Evolutionary conservation across 176 grass and related monocot genomes (phyloP), one percentile per base, ranked within the genome.

Genomic region (Phoenix roebelenii): DNA sequence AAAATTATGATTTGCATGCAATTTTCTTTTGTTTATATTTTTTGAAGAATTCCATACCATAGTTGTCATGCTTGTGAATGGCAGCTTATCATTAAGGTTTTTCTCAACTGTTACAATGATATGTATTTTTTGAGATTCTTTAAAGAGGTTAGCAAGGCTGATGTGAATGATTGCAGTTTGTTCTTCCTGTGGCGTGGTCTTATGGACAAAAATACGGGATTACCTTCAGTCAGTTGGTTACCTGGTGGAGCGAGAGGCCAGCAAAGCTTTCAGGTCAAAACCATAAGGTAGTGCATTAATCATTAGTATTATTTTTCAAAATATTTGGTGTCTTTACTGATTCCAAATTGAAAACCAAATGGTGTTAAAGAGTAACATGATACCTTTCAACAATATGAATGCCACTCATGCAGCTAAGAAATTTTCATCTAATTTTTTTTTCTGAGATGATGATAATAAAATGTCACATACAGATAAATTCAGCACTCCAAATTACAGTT

Each of bases 231-330:
- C 93, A 98, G 25, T 58, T 98, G 61, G 70, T 58, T 20, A 56
- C 79, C 16, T 98, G 93, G 93, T 98, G 93, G 93, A 92, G 93
- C 15, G 93, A 92, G 63, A 92, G 69, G 22, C 93, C 87, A 28
- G 87, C 93, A 29, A 85, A 81, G 72, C 87, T 98, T 59, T 73
- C 81, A 48, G 87, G 93, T 2, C 87, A 88, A 76, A 75, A 81
- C 58, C 75, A 88, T 29, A 98, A 98, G 87, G 93, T 97, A 87
- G 20, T 23, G 10, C 14, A 72, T 61, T 3, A 7, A 24, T 30
- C n/a, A 16, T 72, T 61, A 61, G 15, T 52, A 58, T 69, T 7
- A 24, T 3, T 23, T 20, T 70, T 70, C 30, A 29, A 18, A 12
- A 15, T n/a, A 24, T 9, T 59, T 50, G 7, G 35, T 70, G 9